Percentiles rank a stretch among this genome's conserved stretches.
These are phyloP conservation scores for Acanthamoeba rhysodes DNA, from an alignment of 208 protist genomes.

Conservation along the genomic window DNA sequence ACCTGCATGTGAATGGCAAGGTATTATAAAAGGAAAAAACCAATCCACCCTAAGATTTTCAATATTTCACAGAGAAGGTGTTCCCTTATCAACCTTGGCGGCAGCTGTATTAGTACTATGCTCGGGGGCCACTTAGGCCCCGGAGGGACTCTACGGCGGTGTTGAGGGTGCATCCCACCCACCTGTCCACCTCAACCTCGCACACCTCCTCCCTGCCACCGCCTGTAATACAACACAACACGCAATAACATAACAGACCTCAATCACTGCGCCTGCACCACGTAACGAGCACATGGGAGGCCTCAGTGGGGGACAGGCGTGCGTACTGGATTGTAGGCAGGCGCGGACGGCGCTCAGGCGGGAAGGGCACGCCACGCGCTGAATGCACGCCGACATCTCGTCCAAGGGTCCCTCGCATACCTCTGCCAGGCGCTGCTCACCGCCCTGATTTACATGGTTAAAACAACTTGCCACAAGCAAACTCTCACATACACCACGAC, in stretches of 20 bases:
- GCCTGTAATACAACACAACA: not conserved
- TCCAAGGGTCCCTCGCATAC: not conserved
- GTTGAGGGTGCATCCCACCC: constrained; percentile 16
- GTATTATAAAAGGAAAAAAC: too few species aligned
- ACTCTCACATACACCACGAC: too few species aligned
- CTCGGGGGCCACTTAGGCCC: not conserved
- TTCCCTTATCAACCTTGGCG: too few species aligned
- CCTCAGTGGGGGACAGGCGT: not conserved
- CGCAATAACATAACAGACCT: not conserved
- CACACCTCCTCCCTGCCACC: not conserved
- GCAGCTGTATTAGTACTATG: too few species aligned
- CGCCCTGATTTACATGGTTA: not conserved
- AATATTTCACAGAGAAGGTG: too few species aligned
- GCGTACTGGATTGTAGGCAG: constrained; percentile 1
- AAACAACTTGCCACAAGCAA: not conserved
- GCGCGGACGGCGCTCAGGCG: not conserved
- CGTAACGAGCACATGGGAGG: not conserved
- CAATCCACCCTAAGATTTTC: too few species aligned
- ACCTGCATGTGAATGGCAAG: too few species aligned
- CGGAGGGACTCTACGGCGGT: not conserved
- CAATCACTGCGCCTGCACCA: not conserved
- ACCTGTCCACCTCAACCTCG: not conserved
- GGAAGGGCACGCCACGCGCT: not conserved
- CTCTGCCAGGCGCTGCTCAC: not conserved
- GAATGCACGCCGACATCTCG: not conserved